Evolutionary conservation across 306 rosid genomes (phyloP).

Genomic region (Psophocarpus tetragonolobus): DNA sequence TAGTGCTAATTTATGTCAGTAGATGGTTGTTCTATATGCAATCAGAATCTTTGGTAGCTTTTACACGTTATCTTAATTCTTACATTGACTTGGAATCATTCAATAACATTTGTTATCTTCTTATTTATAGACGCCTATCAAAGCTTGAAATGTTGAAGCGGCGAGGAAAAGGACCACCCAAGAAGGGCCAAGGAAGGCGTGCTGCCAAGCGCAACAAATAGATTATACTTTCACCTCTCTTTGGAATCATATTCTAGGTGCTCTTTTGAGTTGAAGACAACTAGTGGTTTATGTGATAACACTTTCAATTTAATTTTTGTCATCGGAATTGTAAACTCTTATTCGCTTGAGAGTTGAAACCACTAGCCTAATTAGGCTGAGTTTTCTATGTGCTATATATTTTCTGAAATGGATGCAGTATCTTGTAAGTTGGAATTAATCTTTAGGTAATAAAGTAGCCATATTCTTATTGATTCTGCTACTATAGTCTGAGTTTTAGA

Average conservation of each 20-base stretch:
- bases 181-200: constrained; percentile 91
- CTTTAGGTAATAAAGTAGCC: background rate
- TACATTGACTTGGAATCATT: constrained; percentile 5
- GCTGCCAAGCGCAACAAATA: constrained; percentile 79
- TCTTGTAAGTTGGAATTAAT: background rate
- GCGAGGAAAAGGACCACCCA: constrained; percentile 92
- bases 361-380: constrained; percentile 24
- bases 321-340: background rate
- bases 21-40: constrained; percentile 16
- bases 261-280: constrained; percentile 31
- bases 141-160: constrained; percentile 95
- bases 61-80: background rate
- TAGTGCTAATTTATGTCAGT: background rate
- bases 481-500: background rate
- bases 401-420: constrained; percentile 2
- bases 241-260: constrained; percentile 7
- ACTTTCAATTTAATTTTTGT: constrained; percentile 10
- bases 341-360: constrained; percentile 4
- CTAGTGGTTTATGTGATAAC: constrained; percentile 18
- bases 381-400: background rate
- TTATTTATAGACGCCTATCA: constrained; percentile 62
- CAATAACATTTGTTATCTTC: constrained; percentile 11
- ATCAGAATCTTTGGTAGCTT: background rate
- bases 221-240: constrained; percentile 28
- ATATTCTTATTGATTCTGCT: constrained; percentile 16